phyloP scores from a whole-genome alignment of 2,329 filamentous ascomycete genomes.

The Trichophyton schoenleinii region DNA sequence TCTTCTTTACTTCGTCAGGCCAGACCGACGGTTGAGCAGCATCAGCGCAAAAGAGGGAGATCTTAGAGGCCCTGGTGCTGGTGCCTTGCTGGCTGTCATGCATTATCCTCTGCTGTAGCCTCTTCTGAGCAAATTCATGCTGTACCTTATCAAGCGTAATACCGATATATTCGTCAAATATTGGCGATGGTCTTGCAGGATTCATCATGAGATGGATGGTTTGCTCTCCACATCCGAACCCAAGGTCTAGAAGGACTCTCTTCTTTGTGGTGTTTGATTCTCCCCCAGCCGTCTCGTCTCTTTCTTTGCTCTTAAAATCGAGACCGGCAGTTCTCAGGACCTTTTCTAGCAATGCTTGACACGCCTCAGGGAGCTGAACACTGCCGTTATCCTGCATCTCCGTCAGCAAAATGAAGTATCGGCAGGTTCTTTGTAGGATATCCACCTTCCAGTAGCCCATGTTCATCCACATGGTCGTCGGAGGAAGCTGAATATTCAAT shows the following conservation, averaged over 20 bases:
- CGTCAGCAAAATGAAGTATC: not conserved
- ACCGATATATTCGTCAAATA: conserved; percentile 35
- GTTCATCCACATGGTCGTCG: conserved; percentile 50
- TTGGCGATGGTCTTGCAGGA: not conserved
- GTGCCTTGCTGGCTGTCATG: not conserved
- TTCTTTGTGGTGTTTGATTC: conserved; percentile 1
- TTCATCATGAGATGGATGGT: conserved; percentile 33
- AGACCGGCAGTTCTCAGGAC: conserved; percentile 37
- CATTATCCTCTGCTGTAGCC: conserved; percentile 2
- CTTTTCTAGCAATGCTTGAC: conserved; percentile 37
- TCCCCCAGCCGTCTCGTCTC: not conserved
- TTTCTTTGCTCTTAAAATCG: conserved; percentile 9
- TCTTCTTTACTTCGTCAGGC: conserved; percentile 7
- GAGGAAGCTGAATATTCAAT: conserved; percentile 39
- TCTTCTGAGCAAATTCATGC: conserved; percentile 23
- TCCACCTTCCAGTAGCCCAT: conserved; percentile 46
- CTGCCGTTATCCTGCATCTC: not conserved
- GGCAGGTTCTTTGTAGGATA: not conserved
- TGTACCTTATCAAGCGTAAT: conserved; percentile 41
- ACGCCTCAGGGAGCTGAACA: conserved; percentile 35
- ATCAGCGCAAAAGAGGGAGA: conserved; percentile 37
- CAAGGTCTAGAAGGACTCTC: conserved; percentile 37
- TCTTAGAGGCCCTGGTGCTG: not conserved
- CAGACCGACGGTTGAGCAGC: conserved; percentile 34
- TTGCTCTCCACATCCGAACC: conserved; percentile 50